Evolutionary conservation across 495 filamentous ascomycete species (phyloP), one percentile per base, ranked within the genome.

Genomic region (Xylaria palmicola): DNA sequence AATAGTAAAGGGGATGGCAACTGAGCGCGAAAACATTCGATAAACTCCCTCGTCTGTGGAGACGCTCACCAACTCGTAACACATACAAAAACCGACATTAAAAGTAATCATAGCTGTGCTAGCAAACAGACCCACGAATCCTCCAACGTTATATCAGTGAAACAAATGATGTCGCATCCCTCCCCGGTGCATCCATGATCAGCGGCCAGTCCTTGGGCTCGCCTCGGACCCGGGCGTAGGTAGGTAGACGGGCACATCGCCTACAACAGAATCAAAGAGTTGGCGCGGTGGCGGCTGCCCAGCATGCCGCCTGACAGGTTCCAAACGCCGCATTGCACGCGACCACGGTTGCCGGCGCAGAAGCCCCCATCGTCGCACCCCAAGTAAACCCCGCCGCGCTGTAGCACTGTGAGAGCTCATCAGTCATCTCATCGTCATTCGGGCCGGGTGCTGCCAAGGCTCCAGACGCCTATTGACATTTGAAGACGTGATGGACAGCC

Each of bases 301-400:
- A 76, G 70, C 83, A 85, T 19, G 71, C 72, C 1, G 79, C 73
- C 51, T 79, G 75, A 59, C 82, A 86, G 1, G 68, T 65, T 0
- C 82, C 83, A 63, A 69, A 85, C 0, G 79, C 78, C 0, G 72
- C 0, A 57, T 85, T 85, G 59, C 83, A 85, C 0, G 66, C 77
- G 0, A 82, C 0, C 1, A 83, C 27, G 13, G 52, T 50, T 1
- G 80, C 72, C 0, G 82, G 77, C 7, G 76, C 76, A 1, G 65
- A 63, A 0, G 68, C 49, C 0, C 71, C 80, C 0, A 67, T 15
- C 9, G 75, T 80, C 8, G 77, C 77, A 3, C 79, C 79, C 72
- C 71, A 85, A 2, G 74, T 77, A 30, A 64, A 67, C 0, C 83
- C 81, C 3, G 76, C 83, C n/a, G 78, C 81, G 1, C 56, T 12